These are phyloP conservation scores for Ceratocystis harringtonii DNA, from an alignment of 2,329 filamentous ascomycete species.

Conservation along the genomic window DNA sequence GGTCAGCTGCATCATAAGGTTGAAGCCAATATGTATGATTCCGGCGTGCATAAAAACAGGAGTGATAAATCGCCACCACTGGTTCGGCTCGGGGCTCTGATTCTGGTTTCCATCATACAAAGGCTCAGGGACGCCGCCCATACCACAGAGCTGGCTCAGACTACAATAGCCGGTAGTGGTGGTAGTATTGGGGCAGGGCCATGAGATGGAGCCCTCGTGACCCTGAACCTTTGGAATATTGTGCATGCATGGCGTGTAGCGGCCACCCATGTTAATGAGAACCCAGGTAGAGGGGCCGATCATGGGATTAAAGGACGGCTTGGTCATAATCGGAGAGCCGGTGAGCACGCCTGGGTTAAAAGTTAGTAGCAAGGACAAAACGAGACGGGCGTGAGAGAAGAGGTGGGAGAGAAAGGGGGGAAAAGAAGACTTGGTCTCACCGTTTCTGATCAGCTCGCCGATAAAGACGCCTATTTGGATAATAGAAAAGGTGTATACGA, in stretches of 20 bases:
- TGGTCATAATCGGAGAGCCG: conserved; percentile 59
- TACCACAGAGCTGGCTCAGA: conserved; percentile 70
- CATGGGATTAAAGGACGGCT: conserved; percentile 89
- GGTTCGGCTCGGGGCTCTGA: conserved; percentile 55
- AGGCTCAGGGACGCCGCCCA: conserved; percentile 59
- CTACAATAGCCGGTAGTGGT: conserved; percentile 47
- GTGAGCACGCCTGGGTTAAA: conserved; percentile 49
- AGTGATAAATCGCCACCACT: conserved; percentile 93
- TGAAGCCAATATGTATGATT: conserved; percentile 89
- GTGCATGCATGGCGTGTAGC: conserved; percentile 91
- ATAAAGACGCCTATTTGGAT: conserved; percentile 78
- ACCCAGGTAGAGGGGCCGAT: conserved; percentile 85
- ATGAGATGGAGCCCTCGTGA: conserved; percentile 34
- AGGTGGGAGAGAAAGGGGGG: conserved; percentile 12
- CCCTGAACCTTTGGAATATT: conserved; percentile 53
- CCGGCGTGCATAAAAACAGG: conserved; percentile 95
- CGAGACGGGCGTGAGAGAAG: background rate
- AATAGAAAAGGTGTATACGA: conserved; percentile 65
- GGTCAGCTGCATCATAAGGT: conserved; percentile 79
- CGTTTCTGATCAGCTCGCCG: conserved; percentile 70
- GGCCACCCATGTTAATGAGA: conserved; percentile 91
- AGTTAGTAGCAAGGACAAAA: background rate
- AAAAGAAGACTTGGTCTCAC: conserved; percentile 31
- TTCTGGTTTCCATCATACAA: conserved; percentile 36
- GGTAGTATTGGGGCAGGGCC: conserved; percentile 72